These are phyloP conservation scores for Hyaloscypha hepaticicola DNA, from an alignment of 495 filamentous ascomycete genomes.

Conservation along the genomic window DNA sequence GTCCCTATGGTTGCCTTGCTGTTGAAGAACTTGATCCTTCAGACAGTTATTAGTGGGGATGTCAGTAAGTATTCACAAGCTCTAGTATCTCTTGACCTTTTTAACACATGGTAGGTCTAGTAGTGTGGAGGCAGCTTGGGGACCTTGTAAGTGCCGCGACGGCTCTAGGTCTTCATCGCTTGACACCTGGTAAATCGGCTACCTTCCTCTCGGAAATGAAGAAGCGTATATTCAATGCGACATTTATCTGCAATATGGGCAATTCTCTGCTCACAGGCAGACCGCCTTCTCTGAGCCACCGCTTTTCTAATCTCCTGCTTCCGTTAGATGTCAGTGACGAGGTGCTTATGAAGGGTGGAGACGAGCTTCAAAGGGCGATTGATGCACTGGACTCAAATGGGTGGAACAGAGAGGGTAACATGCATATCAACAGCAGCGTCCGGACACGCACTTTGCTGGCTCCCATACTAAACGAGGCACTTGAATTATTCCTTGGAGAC, in stretches of 20 bases:
- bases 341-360: slow-evolving; percentile 24
- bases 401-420: slow-evolving; percentile 24
- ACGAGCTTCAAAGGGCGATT: slow-evolving; percentile 21
- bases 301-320: slow-evolving; percentile 18
- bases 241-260: slow-evolving; percentile 25
- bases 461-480: slow-evolving; percentile 23
- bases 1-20: slow-evolving; percentile 27
- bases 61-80: slow-evolving; percentile 24
- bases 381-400: slow-evolving; percentile 23
- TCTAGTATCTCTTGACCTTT: not conserved
- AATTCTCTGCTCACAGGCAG: slow-evolving; percentile 25
- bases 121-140: slow-evolving; percentile 29
- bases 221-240: slow-evolving; percentile 19
- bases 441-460: slow-evolving; percentile 13
- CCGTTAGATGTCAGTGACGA: slow-evolving; percentile 29
- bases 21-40: slow-evolving; percentile 26
- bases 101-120: slow-evolving; percentile 22
- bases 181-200: slow-evolving; percentile 2
- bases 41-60: slow-evolving; percentile 31
- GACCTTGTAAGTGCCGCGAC: slow-evolving; percentile 27
- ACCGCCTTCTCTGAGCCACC: slow-evolving; percentile 26
- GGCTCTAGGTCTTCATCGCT: slow-evolving; percentile 30
- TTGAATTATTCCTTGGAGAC: slow-evolving; percentile 29
- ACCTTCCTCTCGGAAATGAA: slow-evolving; percentile 26
- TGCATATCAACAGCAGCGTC: slow-evolving; percentile 12